Conservation (phyloP, 345 rosid species). For the Sisymbrium irio region DNA sequence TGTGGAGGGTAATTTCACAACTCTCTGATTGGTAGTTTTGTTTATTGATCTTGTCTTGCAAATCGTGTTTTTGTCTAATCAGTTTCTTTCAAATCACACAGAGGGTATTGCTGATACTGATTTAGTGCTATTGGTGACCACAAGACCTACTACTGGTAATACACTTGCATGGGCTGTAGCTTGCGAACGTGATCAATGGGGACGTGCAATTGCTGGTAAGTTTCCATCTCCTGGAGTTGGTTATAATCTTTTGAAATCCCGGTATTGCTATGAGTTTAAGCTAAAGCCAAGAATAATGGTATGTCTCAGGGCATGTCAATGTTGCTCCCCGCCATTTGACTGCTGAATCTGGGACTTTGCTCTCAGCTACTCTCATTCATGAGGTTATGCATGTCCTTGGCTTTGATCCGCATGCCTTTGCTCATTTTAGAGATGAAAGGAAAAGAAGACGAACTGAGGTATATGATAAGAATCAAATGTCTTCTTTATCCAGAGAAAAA, state of each 20-base stretch:
- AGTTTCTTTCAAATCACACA: slow-evolving; percentile 26
- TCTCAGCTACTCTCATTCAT: slow-evolving; percentile 96
- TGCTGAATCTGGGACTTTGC: slow-evolving; percentile 93
- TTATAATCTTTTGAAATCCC: background rate
- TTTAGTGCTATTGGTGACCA: slow-evolving; percentile 92
- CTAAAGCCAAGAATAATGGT: slow-evolving; percentile 5
- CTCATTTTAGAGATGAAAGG: slow-evolving; percentile 97
- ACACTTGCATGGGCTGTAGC: slow-evolving; percentile 99
- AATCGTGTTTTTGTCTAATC: slow-evolving; percentile 5
- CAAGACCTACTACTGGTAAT: slow-evolving; percentile 99
- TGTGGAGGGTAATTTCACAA: slow-evolving; percentile 68
- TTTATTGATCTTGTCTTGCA: background rate
- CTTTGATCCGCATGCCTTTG: slow-evolving; percentile 98
- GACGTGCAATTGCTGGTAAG: slow-evolving; percentile 97
- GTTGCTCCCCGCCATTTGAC: slow-evolving; percentile 99
- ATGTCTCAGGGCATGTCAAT: slow-evolving; percentile 83
- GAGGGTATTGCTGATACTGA: slow-evolving; percentile 92
- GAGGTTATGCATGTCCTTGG: slow-evolving; percentile 99
- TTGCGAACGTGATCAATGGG: slow-evolving; percentile 99
- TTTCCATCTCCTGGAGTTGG: background rate
- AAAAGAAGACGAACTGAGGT: slow-evolving; percentile 96
- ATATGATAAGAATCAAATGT: slow-evolving; percentile 11
- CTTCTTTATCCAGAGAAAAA: background rate
- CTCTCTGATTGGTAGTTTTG: background rate
- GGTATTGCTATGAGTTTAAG: slow-evolving; percentile 17